phyloP scores from a whole-genome alignment of 2,329 filamentous ascomycete species.

The Aspergillus costaricaensis region DNA sequence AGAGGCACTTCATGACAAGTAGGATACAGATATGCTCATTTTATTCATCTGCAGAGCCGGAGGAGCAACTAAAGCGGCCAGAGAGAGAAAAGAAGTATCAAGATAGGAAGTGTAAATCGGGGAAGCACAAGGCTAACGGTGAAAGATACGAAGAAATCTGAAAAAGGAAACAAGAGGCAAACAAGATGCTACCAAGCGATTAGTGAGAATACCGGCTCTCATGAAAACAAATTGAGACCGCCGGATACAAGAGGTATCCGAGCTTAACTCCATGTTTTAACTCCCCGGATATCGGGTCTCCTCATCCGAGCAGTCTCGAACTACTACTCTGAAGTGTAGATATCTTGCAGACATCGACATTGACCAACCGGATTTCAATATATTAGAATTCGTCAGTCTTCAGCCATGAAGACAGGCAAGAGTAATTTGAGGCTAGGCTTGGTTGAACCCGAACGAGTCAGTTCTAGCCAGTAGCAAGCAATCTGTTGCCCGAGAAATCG shows the following conservation, averaged over 20 bases:
- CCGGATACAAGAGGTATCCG: neutral
- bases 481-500: neutral
- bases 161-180: neutral
- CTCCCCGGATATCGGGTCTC: neutral
- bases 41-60: neutral
- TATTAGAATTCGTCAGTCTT: neutral
- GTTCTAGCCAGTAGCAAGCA: neutral
- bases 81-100: neutral
- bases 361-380: neutral
- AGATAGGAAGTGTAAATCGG: neutral
- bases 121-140: no score
- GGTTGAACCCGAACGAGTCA: neutral
- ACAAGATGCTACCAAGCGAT: neutral
- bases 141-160: neutral
- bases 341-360: neutral
- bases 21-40: neutral
- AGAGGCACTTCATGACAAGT: neutral
- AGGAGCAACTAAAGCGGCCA: neutral
- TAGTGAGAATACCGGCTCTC: neutral
- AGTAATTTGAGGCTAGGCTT: neutral
- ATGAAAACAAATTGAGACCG: neutral
- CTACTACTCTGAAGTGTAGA: neutral
- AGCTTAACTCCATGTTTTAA: neutral
- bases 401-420: neutral
- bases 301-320: slow-evolving; percentile 2